phyloP scores from a whole-genome alignment of 1,139 yeast species.

The Suhomyces taliae region DNA sequence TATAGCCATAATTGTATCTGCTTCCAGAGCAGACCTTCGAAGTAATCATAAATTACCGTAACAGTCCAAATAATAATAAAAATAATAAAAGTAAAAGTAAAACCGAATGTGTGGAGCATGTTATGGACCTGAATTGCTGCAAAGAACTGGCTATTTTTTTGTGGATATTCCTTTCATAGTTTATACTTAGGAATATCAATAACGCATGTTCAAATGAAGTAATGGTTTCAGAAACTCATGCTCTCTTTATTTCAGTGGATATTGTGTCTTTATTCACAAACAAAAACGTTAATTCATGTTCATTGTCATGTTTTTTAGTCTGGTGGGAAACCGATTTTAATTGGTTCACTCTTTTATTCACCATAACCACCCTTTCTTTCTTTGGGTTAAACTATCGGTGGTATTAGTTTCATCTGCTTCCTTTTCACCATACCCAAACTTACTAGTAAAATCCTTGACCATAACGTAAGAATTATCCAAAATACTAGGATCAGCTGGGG shows the following conservation, averaged over 20 bases:
- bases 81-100: background rate
- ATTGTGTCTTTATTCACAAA: too few relatives aligned
- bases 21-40: background rate
- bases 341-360: slow-evolving; percentile 9
- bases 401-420: slow-evolving; percentile 1
- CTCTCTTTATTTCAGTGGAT: too few relatives aligned
- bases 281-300: too few relatives aligned
- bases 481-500: slow-evolving; percentile 1
- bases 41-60: background rate
- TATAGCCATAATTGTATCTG: background rate
- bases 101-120: background rate
- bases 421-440: slow-evolving; percentile 8
- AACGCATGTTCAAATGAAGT: too few relatives aligned
- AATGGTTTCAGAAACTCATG: too few relatives aligned
- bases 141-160: too few relatives aligned
- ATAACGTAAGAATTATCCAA: slow-evolving; percentile 19
- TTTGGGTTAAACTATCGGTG: slow-evolving; percentile 15
- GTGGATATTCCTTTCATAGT: too few relatives aligned
- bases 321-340: background rate
- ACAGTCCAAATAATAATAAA: background rate
- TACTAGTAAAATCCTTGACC: slow-evolving; percentile 16
- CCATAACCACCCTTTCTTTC: slow-evolving; percentile 35
- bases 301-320: too few relatives aligned
- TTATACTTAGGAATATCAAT: too few relatives aligned
- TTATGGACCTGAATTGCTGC: too few relatives aligned